Percentiles rank a stretch among this genome's conserved stretches.
Evolutionary conservation across 2,329 filamentous ascomycete genomes (phyloP).

Genomic region (Trichoderma sp.): DNA sequence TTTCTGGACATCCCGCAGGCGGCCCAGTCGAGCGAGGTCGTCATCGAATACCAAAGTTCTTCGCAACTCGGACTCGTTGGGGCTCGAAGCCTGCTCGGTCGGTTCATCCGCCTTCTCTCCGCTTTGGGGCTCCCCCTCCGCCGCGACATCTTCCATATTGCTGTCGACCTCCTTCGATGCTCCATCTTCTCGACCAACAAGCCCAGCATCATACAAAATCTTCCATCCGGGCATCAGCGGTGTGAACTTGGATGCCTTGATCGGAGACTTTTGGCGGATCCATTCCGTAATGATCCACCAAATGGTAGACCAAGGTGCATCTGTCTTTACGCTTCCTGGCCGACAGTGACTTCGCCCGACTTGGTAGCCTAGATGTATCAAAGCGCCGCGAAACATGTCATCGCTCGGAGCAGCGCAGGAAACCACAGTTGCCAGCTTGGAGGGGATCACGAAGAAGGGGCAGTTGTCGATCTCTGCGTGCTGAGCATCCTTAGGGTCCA

Average conservation of each 20-base stretch:
- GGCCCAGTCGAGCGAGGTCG: conserved; percentile 72
- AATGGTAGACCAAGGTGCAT: conserved; percentile 85
- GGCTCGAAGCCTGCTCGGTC: conserved; percentile 32
- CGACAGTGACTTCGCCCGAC: conserved; percentile 87
- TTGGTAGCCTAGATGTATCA: conserved; percentile 77
- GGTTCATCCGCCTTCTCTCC: conserved; percentile 32
- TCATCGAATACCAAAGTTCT: conserved; percentile 76
- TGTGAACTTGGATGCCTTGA: conserved; percentile 72
- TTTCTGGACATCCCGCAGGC: conserved; percentile 65
- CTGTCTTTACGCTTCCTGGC: conserved; percentile 86
- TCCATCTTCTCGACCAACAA: conserved; percentile 40
- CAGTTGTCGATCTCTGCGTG: conserved; percentile 69
- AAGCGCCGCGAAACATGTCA: conserved; percentile 76
- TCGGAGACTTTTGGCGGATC: conserved; percentile 76
- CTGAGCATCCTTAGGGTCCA: conserved; percentile 50
- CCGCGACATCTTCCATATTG: conserved; percentile 47
- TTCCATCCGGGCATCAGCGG: conserved; percentile 70
- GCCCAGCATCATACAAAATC: conserved; percentile 56
- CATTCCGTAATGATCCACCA: conserved; percentile 96
- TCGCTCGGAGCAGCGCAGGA: conserved; percentile 81
- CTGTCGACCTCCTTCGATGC: conserved; percentile 36
- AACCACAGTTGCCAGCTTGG: conserved; percentile 71
- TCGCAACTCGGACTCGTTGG: conserved; percentile 48
- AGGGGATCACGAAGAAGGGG: conserved; percentile 86
- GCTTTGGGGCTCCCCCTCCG: conserved; percentile 26